Base-by-base conservation (phyloP, 805 yeast genomes). In the Pichia exigua region DNA sequence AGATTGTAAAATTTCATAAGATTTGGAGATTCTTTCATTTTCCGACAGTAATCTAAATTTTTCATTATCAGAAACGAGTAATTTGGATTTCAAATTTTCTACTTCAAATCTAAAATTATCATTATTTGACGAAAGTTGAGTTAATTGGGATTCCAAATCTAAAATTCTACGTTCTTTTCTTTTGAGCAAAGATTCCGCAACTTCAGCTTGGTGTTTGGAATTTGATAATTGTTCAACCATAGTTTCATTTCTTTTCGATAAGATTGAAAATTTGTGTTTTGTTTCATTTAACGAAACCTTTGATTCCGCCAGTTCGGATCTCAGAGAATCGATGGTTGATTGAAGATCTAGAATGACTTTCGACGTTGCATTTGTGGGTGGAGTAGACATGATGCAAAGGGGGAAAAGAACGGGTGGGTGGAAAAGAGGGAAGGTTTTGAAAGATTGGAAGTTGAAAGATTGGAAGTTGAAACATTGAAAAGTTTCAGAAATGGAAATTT, bases 161-260 rank as follows among this genome's bases (percentile, higher is more conserved):
- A 70, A 60, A 26, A 86, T 76, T 49, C 87, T 72, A 48, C 91
- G 73, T 59, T 85, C 89, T 60, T 86, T 85, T 48, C 95, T 71
- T 55, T 77, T 79, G 53, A 87, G 67, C 55, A 86, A 68, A 1
- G 89, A 81, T 59, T 78, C 83, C 43, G 85, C 73, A 71, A 83
- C 83, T 56, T 86, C 90, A 59, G 83, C 83, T 60, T 88, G 92
- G 64, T 85, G 91, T 65, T 84, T 84, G 40, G 85, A 72, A 56
- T 82, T 82, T 30, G 88, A 80, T 54, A 83, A 66, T 65, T 82
- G 86, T 59, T 83, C 88, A 38, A 80, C 74, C 49, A 77, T 69
- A 70, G 57, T 78, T 82, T 59, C 82, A 70, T 66, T 79, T 73
- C 60, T 73, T 66, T 56, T 74, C 57, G 49, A 74, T 60, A 28